Evolutionary conservation across 768 basidiomycete genomes (phyloP).

Genomic region (Lactarius vividus): DNA sequence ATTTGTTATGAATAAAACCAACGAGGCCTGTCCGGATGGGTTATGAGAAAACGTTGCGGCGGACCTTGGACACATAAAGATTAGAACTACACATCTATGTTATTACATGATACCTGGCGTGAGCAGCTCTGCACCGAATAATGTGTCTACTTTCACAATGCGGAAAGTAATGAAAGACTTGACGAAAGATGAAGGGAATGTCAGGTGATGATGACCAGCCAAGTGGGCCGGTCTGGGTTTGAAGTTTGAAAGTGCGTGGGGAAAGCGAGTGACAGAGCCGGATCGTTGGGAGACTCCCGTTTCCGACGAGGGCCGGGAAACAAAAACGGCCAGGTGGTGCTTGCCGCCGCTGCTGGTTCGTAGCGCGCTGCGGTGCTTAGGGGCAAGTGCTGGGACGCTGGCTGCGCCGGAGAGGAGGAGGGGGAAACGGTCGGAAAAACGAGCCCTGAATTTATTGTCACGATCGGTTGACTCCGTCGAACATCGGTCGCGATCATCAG

Average conservation of each 20-base stretch:
- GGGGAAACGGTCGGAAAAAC: background rate
- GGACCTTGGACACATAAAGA: too few relatives aligned
- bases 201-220: background rate
- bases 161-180: background rate
- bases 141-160: background rate
- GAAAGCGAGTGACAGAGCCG: background rate
- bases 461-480: slow-evolving; percentile 18
- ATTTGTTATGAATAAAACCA: too few relatives aligned
- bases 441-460: slow-evolving; percentile 24
- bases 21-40: too few relatives aligned
- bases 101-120: background rate
- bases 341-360: background rate
- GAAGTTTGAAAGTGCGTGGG: background rate
- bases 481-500: slow-evolving; percentile 1
- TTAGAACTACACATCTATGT: too few relatives aligned
- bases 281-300: background rate
- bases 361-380: background rate
- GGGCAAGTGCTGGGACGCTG: slow-evolving; percentile 1
- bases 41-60: too few relatives aligned
- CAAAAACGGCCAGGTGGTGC: background rate
- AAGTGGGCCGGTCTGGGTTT: background rate
- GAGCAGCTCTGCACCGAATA: background rate
- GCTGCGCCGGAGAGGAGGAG: background rate
- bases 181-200: background rate
- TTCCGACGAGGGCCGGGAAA: background rate